Conservation (phyloP, 805 yeast species). For the Scheffersomyces coipomensis region DNA sequence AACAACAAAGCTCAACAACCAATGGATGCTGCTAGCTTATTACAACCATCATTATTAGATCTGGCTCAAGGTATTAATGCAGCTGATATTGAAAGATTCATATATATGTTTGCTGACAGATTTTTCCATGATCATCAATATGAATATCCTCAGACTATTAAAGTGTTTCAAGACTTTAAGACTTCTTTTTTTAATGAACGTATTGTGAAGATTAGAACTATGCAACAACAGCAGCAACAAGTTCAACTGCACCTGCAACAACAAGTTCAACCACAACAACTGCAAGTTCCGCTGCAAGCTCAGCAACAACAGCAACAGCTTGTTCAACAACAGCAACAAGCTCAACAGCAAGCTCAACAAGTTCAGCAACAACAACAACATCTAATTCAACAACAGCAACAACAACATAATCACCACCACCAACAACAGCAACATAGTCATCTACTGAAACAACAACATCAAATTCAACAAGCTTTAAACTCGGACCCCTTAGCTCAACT, state of each 20-base stretch:
- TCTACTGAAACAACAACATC: slow-evolving; percentile 5
- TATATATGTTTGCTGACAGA: slow-evolving; percentile 40
- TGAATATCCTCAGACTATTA: slow-evolving; percentile 43
- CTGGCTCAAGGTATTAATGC: slow-evolving; percentile 14
- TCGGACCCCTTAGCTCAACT: background rate
- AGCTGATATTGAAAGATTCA: slow-evolving; percentile 38
- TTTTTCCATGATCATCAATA: slow-evolving; percentile 39
- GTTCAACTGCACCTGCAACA: slow-evolving; percentile 9
- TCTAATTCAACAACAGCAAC: slow-evolving; percentile 3
- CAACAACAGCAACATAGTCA: slow-evolving; percentile 6
- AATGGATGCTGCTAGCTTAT: too few relatives aligned
- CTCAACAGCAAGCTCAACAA: slow-evolving; percentile 5
- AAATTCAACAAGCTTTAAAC: slow-evolving; percentile 1
- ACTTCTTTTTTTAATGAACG: slow-evolving; percentile 40
- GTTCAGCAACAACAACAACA: slow-evolving; percentile 2
- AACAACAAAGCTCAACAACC: too few relatives aligned
- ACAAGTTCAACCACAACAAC: slow-evolving; percentile 2
- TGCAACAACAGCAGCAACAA: slow-evolving; percentile 15
- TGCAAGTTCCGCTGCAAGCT: slow-evolving; percentile 2
- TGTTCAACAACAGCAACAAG: slow-evolving; percentile 6
- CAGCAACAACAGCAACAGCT: slow-evolving; percentile 5
- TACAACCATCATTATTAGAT: slow-evolving; percentile 1
- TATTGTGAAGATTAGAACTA: slow-evolving; percentile 27
- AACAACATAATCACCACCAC: slow-evolving; percentile 3
- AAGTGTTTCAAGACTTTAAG: slow-evolving; percentile 43